phyloP scores from a whole-genome alignment of 169 alveolate genomes.

The Sarcocystis neurona region DNA sequence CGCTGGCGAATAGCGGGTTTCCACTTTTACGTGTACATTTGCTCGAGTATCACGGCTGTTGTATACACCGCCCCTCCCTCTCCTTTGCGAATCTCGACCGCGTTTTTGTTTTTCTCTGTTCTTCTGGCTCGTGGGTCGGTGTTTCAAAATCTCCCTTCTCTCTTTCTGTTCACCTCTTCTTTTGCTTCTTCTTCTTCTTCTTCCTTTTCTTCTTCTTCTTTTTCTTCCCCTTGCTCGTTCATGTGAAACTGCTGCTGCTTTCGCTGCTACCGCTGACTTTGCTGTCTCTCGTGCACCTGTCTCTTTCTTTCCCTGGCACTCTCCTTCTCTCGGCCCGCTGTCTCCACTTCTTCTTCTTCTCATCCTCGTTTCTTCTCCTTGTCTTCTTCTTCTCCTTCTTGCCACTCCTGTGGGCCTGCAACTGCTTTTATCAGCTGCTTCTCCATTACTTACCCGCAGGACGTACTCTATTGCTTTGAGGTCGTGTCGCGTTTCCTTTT shows the following conservation, averaged over 20 bases:
- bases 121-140: background rate
- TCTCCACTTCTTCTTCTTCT: background rate
- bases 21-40: too few species aligned
- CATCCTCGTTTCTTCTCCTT: background rate
- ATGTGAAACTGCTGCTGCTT: too few species aligned
- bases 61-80: too few species aligned
- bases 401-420: too few species aligned
- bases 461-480: constrained; percentile 55
- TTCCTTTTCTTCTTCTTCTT: background rate
- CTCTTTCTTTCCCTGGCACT: too few species aligned
- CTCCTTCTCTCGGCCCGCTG: too few species aligned
- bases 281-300: too few species aligned
- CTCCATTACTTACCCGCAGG: constrained; percentile 13
- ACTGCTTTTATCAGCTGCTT: too few species aligned
- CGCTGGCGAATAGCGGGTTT: too few species aligned
- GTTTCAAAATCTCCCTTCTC: background rate
- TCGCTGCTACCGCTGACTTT: too few species aligned
- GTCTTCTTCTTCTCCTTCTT: background rate
- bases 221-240: background rate
- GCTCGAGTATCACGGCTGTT: too few species aligned
- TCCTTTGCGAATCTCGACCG: too few species aligned
- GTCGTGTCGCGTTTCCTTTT: constrained; percentile 57
- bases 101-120: background rate
- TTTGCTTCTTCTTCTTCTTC: constrained; percentile 3
- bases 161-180: background rate